Evolutionary conservation across 176 grass and related monocot species (phyloP), one percentile per base, ranked within the genome.

Genomic region (Oropetium thomaeum): DNA sequence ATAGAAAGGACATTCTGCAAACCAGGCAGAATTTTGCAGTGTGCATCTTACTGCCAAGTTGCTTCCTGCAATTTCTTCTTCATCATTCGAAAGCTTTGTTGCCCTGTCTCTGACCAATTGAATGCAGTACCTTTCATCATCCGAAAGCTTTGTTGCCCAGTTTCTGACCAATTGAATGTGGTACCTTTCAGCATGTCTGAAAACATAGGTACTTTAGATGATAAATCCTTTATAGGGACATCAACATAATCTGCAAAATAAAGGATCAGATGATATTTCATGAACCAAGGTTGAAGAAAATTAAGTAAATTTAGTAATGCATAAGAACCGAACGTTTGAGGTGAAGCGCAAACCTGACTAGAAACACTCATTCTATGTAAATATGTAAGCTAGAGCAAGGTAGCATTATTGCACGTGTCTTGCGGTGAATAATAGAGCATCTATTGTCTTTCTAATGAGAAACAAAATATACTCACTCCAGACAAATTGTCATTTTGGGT

Each of bases 171-270:
- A 62, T 87, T 86, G 31, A 89, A 82, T 34, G 88, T 93, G 48
- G 81, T 19, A 41, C 81, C 87, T 81, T 83, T 93, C 20, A 93
- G 79, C 84, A 93, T 93, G 42, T 86, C 69, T 57, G 87, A 79
- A 80, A 93, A 64, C 66, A 82, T 70, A 73, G 90, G 79, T 41
- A 61, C 73, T 77, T 90, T 90, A 20, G 73, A 73, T 42, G 68
- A 16, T 1, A 10, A 43, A 28, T 84, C 82, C 69, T 79, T 93
- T 29, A 77, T 69, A 81, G 75, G 27, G 67, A 79, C 30, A 77
- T 89, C 93, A 10, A 91, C 90, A 71, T 93, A 97, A 87, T 97
- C 93, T 97, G 82, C 76, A 91, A 65, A 73, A 76, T 71, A 74
- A 65, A 69, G 37, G 41, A 74, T 2, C 40, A n/a, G 7, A 19